Conservation (phyloP, 345 rosid species). For the Populus deltoides region DNA sequence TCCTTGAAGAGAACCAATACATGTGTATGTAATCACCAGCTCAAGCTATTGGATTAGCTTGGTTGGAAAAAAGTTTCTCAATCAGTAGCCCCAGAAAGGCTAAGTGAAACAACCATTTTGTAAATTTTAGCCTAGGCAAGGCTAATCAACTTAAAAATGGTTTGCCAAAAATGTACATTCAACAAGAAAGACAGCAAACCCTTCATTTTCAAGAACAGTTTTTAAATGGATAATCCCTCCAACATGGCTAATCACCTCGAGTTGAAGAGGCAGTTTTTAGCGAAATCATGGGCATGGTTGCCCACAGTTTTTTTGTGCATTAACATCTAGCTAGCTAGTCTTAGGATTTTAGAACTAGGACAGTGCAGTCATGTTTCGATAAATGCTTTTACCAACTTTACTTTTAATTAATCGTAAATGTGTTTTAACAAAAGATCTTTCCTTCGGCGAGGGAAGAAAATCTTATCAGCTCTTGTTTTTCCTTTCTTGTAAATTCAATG, state of each 20-base stretch:
- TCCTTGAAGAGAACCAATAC: slow-evolving; percentile 41
- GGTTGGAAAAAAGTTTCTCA: slow-evolving; percentile 21
- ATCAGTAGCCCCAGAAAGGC: slow-evolving; percentile 28
- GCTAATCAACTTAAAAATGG: slow-evolving; percentile 52
- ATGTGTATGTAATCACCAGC: slow-evolving; percentile 29
- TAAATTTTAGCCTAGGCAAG: slow-evolving; percentile 53
- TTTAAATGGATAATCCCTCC: slow-evolving; percentile 48
- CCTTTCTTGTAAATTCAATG: slow-evolving; percentile 45
- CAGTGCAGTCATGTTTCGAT: slow-evolving; percentile 39
- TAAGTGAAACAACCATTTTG: slow-evolving; percentile 32
- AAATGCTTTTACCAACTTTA: slow-evolving; percentile 19
- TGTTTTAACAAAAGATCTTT: slow-evolving; percentile 32
- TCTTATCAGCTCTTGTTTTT: slow-evolving; percentile 14
- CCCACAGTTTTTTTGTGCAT: slow-evolving; percentile 30
- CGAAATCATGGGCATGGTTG: slow-evolving; percentile 28
- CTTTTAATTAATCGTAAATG: slow-evolving; percentile 15
- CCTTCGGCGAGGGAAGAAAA: slow-evolving; percentile 49
- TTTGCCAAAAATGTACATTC: slow-evolving; percentile 55
- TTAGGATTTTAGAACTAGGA: slow-evolving; percentile 64
- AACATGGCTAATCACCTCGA: slow-evolving; percentile 31
- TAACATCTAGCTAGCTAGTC: slow-evolving; percentile 46
- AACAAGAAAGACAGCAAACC: slow-evolving; percentile 42
- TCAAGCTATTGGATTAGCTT: slow-evolving; percentile 44
- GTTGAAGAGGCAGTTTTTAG: slow-evolving; percentile 38
- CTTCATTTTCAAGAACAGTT: slow-evolving; percentile 22